Base-by-base conservation (phyloP, 257 asterid genomes). In the Cruciata laevipes region DNA sequence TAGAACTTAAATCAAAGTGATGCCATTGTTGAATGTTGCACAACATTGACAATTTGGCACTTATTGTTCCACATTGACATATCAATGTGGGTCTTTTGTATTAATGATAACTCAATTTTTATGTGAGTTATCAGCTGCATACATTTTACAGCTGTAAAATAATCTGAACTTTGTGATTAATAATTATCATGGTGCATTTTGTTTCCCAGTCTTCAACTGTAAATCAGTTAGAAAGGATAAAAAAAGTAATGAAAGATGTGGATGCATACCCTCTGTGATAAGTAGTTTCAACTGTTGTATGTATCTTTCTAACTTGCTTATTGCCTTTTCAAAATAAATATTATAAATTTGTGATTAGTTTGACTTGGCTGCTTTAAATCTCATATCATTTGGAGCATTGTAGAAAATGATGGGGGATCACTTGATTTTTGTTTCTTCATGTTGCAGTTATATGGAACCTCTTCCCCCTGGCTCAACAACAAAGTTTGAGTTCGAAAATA, bases 401-500 rank as follows among this genome's bases (percentile, higher is more conserved):
- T 62, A 5, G 40, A 1, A 23, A 33, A 51, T 42, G 33, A 30
- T 38, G 13, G 56, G 13, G 56, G 49, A 72, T 55, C n/a, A 37
- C 18, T 25, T 66, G 33, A 42, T 76, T 52, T 32, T 66, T 9
- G 42, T 64, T 40, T 44, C 69, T 76, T 75, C 62, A 33, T 23
- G 35, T 75, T 79, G 58, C 83, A 94, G 99, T 76, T 94, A 80
- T 73, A 69, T 90, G 75, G 99, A 94, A 65, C 97, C 99, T 66
- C 96, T 94, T 68, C 95, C 93, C 73, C 77, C 78, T 66, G 96
- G 88, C 65, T 88, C 90, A 0, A 77, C 89, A 64, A 73, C 85
- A 30, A 94, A 94, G 82, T 84, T 90, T 51, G 99, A 90, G 73
- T 94, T 94, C 21, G 97, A 90, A 47, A 94, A 88, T 82, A 76